Base-by-base conservation (phyloP, 345 rosid genomes). In the Diplotaxis tenuifolia region DNA sequence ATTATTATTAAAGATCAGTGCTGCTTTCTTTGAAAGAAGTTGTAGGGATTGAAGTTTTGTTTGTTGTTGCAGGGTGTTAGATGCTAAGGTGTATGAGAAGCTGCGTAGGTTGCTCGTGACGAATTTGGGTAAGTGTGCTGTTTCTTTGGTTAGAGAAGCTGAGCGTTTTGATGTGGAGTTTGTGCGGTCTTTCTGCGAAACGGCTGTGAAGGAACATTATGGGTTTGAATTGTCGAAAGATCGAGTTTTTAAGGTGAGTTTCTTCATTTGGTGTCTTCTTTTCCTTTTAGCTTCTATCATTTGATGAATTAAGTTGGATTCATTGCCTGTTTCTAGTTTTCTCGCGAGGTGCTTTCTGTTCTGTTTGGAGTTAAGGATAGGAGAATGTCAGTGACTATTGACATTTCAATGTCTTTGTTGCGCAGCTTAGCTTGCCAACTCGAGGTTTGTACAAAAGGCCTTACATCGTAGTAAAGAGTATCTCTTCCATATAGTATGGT, bases 161-260 rank as follows among this genome's bases (percentile, higher is more conserved):
- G 71, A 65, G 40, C 50, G 64, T 67, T 88, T 86, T 55, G 79
- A 80, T 72, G 82, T 27, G 62, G 87, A 82, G 29, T 70, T 85
- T 12, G 74, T 85, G 42, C 21, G 32, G 49, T 69, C 78, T 40
- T 95, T 92, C 75, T 82, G 79, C 7, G 42, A 38, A 53, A 56
- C 62, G 56, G 65, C 88, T 66, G 76, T 92, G 73, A 68, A 70
- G 7, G 86, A 86, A 82, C 80, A 92, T 65, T 76, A 69, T 34
- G 68, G 78, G 45, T 88, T 87, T 22, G 79, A 88, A 18, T 62
- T 74, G 80, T 67, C 68, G 9, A 88, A 86, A 77, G 93, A 85
- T 79, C 86, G 91, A 71, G 54, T 79, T 40, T 88, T 68, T 63
- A 87, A 88, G 93, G 99, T 95, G 62, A 72, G 5, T n/a, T 32